These are phyloP conservation scores for Ceratobasidium theobromae DNA, from an alignment of 1,284 basidiomycete genomes.

Conservation along the genomic window DNA sequence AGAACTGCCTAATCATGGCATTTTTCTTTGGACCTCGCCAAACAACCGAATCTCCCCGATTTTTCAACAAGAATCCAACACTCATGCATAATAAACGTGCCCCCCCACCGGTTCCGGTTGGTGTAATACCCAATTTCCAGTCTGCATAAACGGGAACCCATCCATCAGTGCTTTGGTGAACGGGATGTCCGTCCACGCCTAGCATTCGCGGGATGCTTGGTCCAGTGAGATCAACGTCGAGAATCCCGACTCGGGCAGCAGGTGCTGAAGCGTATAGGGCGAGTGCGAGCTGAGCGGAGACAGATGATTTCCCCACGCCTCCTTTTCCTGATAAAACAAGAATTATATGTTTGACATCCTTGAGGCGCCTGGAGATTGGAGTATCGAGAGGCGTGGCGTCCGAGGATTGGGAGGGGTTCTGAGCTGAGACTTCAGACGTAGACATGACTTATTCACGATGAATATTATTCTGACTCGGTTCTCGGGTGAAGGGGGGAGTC, in stretches of 20 bases:
- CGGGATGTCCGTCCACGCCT: slow-evolving; percentile 81
- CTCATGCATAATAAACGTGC: slow-evolving; percentile 90
- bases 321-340: slow-evolving; percentile 96
- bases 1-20: slow-evolving; percentile 98
- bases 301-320: slow-evolving; percentile 97
- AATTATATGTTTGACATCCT: slow-evolving; percentile 80
- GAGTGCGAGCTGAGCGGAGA: slow-evolving; percentile 90
- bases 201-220: slow-evolving; percentile 98
- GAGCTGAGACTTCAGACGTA: background rate
- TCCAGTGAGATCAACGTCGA: slow-evolving; percentile 96
- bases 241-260: slow-evolving; percentile 74
- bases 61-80: slow-evolving; percentile 91
- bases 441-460: background rate
- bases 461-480: background rate
- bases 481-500: background rate
- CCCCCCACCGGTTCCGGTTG: slow-evolving; percentile 44
- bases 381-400: slow-evolving; percentile 43
- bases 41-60: slow-evolving; percentile 89
- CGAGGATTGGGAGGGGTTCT: background rate
- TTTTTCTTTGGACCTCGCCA: slow-evolving; percentile 99
- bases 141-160: slow-evolving; percentile 99
- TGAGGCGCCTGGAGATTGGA: slow-evolving; percentile 63
- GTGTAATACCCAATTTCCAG: too few species aligned
- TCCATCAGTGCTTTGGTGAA: slow-evolving; percentile 91
- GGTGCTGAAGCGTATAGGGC: slow-evolving; percentile 71